These are phyloP conservation scores for Chimonanthus salicifolius DNA, from an alignment of 164 flowering plant genomes.

Conservation along the genomic window DNA sequence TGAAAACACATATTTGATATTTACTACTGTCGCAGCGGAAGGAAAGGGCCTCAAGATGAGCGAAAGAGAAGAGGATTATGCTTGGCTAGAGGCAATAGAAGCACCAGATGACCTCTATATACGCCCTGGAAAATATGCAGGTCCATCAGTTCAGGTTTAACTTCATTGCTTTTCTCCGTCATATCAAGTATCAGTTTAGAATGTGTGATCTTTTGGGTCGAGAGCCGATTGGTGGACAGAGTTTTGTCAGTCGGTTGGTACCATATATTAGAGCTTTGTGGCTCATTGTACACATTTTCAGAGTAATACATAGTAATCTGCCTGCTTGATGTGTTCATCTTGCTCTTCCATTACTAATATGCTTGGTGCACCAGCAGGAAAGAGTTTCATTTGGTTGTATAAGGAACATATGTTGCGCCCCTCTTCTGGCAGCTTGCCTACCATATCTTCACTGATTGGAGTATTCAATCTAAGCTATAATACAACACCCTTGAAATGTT, in stretches of 20 bases:
- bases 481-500: too few relatives aligned
- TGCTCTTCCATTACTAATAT: background rate
- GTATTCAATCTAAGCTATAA: too few relatives aligned
- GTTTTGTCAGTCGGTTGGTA: background rate
- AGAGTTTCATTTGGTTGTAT: too few relatives aligned
- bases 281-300: too few relatives aligned
- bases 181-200: background rate
- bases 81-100: slow-evolving; percentile 76
- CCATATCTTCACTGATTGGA: too few relatives aligned
- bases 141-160: slow-evolving; percentile 59
- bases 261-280: background rate
- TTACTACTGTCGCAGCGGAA: slow-evolving; percentile 24
- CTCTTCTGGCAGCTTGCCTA: too few relatives aligned
- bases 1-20: background rate
- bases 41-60: slow-evolving; percentile 22
- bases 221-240: background rate
- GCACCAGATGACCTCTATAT: slow-evolving; percentile 82
- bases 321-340: too few relatives aligned
- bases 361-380: too few relatives aligned
- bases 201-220: background rate
- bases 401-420: too few relatives aligned
- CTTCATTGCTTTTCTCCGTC: background rate
- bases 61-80: slow-evolving; percentile 59
- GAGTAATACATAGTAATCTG: too few relatives aligned
- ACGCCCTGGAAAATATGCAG: slow-evolving; percentile 63